These are phyloP conservation scores for Baudoinia panamericana DNA, from an alignment of 495 filamentous ascomycete genomes.

Conservation along the genomic window DNA sequence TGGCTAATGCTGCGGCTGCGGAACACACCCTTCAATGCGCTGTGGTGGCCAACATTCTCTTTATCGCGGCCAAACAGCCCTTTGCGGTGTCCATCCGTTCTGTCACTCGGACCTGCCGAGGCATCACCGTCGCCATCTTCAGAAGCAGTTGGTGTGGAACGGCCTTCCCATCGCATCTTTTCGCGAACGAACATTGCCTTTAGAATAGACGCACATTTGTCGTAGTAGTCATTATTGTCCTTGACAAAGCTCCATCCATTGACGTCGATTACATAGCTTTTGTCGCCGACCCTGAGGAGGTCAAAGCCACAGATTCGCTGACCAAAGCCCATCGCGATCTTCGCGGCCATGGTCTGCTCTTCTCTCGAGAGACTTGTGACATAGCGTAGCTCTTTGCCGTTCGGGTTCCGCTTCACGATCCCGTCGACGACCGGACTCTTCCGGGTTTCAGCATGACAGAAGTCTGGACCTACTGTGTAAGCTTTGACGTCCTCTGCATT, in stretches of 20 bases:
- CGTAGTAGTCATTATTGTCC: constrained; percentile 97
- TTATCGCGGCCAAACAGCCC: constrained; percentile 15
- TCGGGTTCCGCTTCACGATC: constrained; percentile 84
- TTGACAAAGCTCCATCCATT: constrained; percentile 99
- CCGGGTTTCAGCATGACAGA: constrained; percentile 90
- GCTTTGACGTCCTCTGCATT: constrained; percentile 98
- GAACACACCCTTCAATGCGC: constrained; percentile 36
- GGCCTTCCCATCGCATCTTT: constrained; percentile 42
- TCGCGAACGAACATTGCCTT: constrained; percentile 75
- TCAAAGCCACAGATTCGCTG: constrained; percentile 96
- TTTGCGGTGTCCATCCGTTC: constrained; percentile 28
- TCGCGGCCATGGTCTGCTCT: constrained; percentile 72
- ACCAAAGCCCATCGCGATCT: constrained; percentile 84
- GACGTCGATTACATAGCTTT: constrained; percentile 96
- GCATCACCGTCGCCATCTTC: constrained; percentile 21
- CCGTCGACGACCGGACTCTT: constrained; percentile 97
- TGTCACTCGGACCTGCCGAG: constrained; percentile 1
- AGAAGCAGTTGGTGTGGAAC: constrained; percentile 28
- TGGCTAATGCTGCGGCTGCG: constrained; percentile 54
- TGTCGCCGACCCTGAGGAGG: constrained; percentile 70
- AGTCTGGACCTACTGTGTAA: constrained; percentile 88
- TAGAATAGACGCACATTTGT: constrained; percentile 74
- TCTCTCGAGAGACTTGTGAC: constrained; percentile 71
- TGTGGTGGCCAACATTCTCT: constrained; percentile 23
- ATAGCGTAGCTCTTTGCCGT: constrained; percentile 94